Evolutionary conservation across 371 early-diverging fungal genomes (phyloP), one percentile per base, ranked within the genome.

Genomic region (Sporodiniella umbellata): DNA sequence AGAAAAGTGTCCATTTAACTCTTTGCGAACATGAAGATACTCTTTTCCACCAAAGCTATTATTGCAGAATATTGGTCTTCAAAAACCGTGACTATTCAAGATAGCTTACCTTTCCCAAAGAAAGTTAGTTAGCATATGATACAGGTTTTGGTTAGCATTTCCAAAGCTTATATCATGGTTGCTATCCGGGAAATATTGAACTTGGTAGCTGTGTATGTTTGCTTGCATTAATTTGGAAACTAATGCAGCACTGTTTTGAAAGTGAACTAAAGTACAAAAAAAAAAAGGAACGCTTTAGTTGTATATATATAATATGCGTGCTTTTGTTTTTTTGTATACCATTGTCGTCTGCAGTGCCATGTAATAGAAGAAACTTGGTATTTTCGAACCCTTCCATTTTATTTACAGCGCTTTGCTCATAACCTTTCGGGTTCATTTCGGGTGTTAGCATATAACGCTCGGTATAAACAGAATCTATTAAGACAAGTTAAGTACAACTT

Each of bases 371-470:
- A 60, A 85, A 95, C 25, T 81, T 62, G 0, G 85, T 64, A 38
- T 87, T 69, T 18, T 78, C 66, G 62, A 97, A 95, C 0, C 90
- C 93, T 0, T 76, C 79, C 83, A 89, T 85, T 44, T 89, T 85
- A 37, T 58, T 64, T 1, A 97, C 84, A 0, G 91, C 85, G 39
- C 89, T 87, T 22, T 72, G 35, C 28, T 65, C 66, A 68, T 96
- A 97, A 2, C 95, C 96, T 1, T 68, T 66, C 6, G 70, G 64
- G 63, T 96, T 96, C 45, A 67, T 26, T 40, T 73, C 45, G 8
- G 95, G 95, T 19, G 89, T 85, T 54, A 85, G 76, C 96, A 98
- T 93, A 68, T 93, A 96, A 47, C 98, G 75, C 68, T 97, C 98
- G 0, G 97, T 96, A 63, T 96, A 97, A 23, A 96, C 71, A 0